Percentiles rank a stretch among this genome's conserved stretches.
Evolutionary conservation across 2,329 filamentous ascomycete species (phyloP).

Genomic region (Botrytis elliptica): DNA sequence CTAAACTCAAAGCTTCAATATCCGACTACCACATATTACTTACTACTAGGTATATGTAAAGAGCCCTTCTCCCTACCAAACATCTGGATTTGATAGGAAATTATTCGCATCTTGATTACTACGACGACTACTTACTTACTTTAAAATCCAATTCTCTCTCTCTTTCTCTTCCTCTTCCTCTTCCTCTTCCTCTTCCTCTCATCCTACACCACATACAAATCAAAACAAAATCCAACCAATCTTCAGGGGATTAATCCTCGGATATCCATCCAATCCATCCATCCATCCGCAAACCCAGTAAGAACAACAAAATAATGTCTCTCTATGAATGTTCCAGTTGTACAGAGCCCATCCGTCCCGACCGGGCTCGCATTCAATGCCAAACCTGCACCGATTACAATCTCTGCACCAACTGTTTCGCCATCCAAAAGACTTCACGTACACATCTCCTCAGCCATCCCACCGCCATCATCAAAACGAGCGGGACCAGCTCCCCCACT

Average conservation of each 20-base stretch:
- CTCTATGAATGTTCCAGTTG: constrained; percentile 18
- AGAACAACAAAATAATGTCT: constrained; percentile 15
- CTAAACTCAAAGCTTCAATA: background rate
- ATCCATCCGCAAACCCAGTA: background rate
- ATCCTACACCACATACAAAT: background rate
- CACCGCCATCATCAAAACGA: constrained; percentile 27
- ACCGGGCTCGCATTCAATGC: constrained; percentile 18
- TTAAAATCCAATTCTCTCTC: background rate
- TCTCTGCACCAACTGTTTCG: constrained; percentile 34
- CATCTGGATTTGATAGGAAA: background rate
- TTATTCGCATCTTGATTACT: background rate
- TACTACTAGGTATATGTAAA: constrained; percentile 3
- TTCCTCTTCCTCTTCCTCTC: background rate
- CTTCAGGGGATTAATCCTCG: background rate
- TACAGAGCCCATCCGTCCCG: constrained; percentile 11
- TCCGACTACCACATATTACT: background rate
- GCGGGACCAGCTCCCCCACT: constrained; percentile 24
- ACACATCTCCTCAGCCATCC: constrained; percentile 20
- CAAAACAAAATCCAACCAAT: background rate
- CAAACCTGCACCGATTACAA: constrained; percentile 24
- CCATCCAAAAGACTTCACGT: constrained; percentile 29
- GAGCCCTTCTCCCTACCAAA: background rate
- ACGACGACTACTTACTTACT: too few species aligned
- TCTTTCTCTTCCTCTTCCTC: background rate
- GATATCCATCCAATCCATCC: constrained; percentile 6